Conservation (phyloP, 2,329 filamentous ascomycete species). For the Alternaria ventricosa region DNA sequence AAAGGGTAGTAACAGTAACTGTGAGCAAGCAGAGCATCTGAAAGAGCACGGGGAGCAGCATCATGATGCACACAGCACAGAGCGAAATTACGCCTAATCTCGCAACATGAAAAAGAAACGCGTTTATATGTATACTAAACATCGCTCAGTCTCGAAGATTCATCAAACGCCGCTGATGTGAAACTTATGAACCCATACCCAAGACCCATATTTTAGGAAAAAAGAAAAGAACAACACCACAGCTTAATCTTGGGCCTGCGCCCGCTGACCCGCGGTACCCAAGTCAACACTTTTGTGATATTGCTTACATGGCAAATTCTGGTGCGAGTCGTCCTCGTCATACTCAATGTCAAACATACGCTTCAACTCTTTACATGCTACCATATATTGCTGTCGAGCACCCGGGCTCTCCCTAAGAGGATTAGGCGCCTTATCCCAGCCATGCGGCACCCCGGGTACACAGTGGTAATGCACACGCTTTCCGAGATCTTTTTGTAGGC, state of each 20-base stretch:
- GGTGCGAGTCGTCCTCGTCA: conserved; percentile 27
- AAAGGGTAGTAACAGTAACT: neutral
- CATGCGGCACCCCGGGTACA: conserved; percentile 66
- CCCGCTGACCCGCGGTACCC: neutral
- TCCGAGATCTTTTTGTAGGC: conserved; percentile 59
- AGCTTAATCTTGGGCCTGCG: neutral
- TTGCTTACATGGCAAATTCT: conserved; percentile 12
- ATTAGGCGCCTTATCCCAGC: conserved; percentile 72
- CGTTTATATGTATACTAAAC: neutral
- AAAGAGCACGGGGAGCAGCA: neutral
- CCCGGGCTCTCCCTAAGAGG: conserved; percentile 60
- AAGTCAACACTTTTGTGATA: conserved; percentile 20
- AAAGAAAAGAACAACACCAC: neutral
- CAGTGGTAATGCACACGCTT: conserved; percentile 67
- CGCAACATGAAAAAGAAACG: neutral
- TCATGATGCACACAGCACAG: neutral
- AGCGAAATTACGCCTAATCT: neutral
- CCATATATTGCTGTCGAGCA: conserved; percentile 61
- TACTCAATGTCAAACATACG: conserved; percentile 50
- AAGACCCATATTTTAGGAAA: neutral
- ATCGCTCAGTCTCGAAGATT: neutral
- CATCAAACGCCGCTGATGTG: neutral
- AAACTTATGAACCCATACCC: neutral
- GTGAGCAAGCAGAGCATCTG: neutral
- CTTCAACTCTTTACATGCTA: conserved; percentile 61